These are phyloP conservation scores for Ustilago bromivora DNA, from an alignment of 1,284 basidiomycete species.

Conservation along the genomic window DNA sequence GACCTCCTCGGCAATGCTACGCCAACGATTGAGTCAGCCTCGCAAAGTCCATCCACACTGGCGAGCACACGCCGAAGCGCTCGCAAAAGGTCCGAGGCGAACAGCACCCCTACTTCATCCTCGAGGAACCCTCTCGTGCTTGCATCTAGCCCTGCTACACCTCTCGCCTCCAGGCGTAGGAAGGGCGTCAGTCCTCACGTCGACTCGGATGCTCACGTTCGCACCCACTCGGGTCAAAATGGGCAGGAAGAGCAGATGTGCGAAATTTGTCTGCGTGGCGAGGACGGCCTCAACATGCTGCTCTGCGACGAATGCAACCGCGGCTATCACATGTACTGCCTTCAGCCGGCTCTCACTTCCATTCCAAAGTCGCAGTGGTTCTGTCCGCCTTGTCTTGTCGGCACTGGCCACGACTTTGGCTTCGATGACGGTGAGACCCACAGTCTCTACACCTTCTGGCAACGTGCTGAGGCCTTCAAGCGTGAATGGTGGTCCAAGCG, in stretches of 20 bases:
- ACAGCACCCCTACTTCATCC: conserved; percentile 26
- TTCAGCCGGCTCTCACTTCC: conserved; percentile 85
- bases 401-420: conserved; percentile 96
- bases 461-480: conserved; percentile 84
- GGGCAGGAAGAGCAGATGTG: conserved; percentile 59
- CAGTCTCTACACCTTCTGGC: conserved; percentile 89
- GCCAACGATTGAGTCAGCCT: conserved; percentile 13
- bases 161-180: conserved; percentile 26
- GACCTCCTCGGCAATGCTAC: conserved; percentile 30
- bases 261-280: conserved; percentile 78
- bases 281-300: conserved; percentile 88
- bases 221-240: conserved; percentile 6
- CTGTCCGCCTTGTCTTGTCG: conserved; percentile 90
- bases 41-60: conserved; percentile 35
- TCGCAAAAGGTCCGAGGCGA: conserved; percentile 38
- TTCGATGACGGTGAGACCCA: conserved; percentile 99
- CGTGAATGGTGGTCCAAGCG: conserved; percentile 76
- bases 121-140: conserved; percentile 29
- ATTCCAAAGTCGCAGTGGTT: conserved; percentile 97
- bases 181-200: conserved; percentile 42
- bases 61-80: conserved; percentile 45
- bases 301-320: conserved; percentile 97
- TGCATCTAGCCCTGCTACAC: conserved; percentile 31
- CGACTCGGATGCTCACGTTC: conserved; percentile 24
- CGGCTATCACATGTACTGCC: conserved; percentile 93